A percentile compares a stretch with the other conserved stretches of the same genome.
phyloP scores from a whole-genome alignment of 78 protist genomes.

The Dictyostelium purpureum region DNA sequence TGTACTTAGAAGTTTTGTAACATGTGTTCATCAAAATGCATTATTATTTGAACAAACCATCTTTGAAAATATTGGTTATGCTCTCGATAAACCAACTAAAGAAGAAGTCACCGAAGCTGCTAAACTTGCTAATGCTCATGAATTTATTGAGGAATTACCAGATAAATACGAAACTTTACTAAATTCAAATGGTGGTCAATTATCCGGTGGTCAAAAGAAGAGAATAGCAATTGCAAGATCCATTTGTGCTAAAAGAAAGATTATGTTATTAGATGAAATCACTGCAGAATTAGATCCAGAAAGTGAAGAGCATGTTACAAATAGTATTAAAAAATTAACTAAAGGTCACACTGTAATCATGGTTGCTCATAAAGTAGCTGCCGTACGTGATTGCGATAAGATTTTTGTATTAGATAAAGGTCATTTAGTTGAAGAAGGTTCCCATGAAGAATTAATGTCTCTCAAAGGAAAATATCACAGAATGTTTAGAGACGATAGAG shows the following conservation, averaged over 20 bases:
- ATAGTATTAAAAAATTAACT: conserved; percentile 82
- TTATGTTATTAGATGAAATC: conserved; percentile 95
- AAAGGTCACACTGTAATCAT: conserved; percentile 84
- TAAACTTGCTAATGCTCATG: conserved; percentile 91
- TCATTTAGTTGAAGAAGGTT: conserved; percentile 87
- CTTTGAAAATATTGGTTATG: conserved; percentile 73
- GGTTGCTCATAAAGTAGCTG: conserved; percentile 95
- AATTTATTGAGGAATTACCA: conserved; percentile 89
- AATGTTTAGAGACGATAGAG: conserved; percentile 25
- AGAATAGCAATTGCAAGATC: conserved; percentile 96
- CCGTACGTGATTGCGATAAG: conserved; percentile 86
- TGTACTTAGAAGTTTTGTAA: conserved; percentile 76
- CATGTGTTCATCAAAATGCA: conserved; percentile 89
- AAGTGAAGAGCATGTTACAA: conserved; percentile 88
- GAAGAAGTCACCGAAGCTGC: conserved; percentile 88
- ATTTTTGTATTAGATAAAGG: conserved; percentile 89
- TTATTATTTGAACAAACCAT: conserved; percentile 83
- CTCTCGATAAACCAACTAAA: conserved; percentile 30
- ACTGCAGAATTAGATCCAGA: conserved; percentile 95
- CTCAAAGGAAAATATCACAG: conserved; percentile 49
- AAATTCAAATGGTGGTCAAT: conserved; percentile 86
- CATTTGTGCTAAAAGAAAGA: conserved; percentile 84
- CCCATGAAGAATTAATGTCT: conserved; percentile 84
- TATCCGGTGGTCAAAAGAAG: conserved; percentile 97
- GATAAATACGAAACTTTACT: conserved; percentile 85